phyloP scores from a whole-genome alignment of 352 stramenopile species.

The Phytophthora sp. region DNA sequence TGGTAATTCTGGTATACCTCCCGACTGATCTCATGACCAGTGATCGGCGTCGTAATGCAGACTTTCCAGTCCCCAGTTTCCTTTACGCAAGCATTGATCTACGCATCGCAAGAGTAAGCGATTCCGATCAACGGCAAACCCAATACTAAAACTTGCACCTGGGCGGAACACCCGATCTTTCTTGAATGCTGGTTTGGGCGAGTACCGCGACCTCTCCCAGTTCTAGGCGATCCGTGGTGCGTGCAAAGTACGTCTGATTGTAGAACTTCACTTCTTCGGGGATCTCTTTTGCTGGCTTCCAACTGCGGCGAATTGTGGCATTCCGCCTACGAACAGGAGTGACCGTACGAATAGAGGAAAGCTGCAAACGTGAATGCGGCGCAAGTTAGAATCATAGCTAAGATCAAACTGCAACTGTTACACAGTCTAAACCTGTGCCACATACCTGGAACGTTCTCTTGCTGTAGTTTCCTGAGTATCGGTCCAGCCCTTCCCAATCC shows the following conservation, averaged over 20 bases:
- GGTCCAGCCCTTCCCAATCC: neutral
- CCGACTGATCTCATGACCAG: neutral
- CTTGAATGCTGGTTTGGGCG: conserved; percentile 1
- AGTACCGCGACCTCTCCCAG: neutral
- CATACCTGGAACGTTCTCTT: neutral
- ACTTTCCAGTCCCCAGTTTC: conserved; percentile 4
- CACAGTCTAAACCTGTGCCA: neutral
- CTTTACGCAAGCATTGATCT: conserved; percentile 6
- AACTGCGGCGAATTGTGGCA: neutral
- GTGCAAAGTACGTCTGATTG: conserved; percentile 3
- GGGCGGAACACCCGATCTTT: conserved; percentile 10
- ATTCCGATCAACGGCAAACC: neutral
- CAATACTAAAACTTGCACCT: neutral
- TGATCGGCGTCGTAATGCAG: neutral
- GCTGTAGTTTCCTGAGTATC: neutral
- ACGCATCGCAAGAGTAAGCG: neutral
- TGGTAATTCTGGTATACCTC: conserved; percentile 10
- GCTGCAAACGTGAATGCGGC: neutral
- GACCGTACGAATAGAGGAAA: neutral
- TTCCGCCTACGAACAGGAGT: neutral
- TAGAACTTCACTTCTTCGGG: neutral
- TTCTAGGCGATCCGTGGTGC: neutral
- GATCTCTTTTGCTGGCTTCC: neutral
- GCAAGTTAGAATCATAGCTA: neutral
- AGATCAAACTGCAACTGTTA: neutral